Evolutionary conservation across 768 basidiomycete genomes (phyloP), one percentile per base, ranked within the genome.

Genomic region (Pulveroboletus ravenelii): DNA sequence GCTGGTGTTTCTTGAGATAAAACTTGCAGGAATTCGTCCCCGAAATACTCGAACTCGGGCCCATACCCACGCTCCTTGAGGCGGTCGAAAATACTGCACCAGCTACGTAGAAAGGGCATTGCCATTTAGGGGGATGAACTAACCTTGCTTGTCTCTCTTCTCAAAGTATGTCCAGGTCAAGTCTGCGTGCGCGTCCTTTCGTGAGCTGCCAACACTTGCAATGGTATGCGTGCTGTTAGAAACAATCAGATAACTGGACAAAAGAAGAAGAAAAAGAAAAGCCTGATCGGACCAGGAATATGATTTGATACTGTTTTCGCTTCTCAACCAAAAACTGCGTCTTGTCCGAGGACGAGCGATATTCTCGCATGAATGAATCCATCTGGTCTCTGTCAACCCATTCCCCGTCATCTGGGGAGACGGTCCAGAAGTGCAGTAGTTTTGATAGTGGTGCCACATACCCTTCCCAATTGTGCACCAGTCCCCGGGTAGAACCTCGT

Each of bases 61-160:
- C 12, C 54, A 17, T 53, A 62, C 10, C 60, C 60, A 8, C 23
- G 47, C 15, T 51, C 43, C n/a, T 12, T 35, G 39, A 61, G 56
- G 3, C 44, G 51, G 41, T 52, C 47, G 10, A 62, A 49, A n/a
- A 61, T 62, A 34, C 60, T 62, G 18, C 14, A 20, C 42, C 8
- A n/a, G 10, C n/a, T 15, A 27, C 25, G 25, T 27, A 27, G 40
- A 44, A 12, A 10, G 3, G 10, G 1, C 1, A 27, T 6, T 6
- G 15, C 8, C 5, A 7, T 7, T 10, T 5, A 40, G 23, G 17
- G 17, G 14, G 4, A 40, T 13, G 14, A 5, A 4, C 49, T n/a
- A 20, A 57, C 59, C 59, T 41, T 8, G 32, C 25, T 20, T 51
- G 41, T 27, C 58, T 50, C 20, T 50, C 50, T 38, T 51, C 46